These are phyloP conservation scores for Thielaviopsis punctulata DNA, from an alignment of 2,329 filamentous ascomycete genomes.

Conservation along the genomic window DNA sequence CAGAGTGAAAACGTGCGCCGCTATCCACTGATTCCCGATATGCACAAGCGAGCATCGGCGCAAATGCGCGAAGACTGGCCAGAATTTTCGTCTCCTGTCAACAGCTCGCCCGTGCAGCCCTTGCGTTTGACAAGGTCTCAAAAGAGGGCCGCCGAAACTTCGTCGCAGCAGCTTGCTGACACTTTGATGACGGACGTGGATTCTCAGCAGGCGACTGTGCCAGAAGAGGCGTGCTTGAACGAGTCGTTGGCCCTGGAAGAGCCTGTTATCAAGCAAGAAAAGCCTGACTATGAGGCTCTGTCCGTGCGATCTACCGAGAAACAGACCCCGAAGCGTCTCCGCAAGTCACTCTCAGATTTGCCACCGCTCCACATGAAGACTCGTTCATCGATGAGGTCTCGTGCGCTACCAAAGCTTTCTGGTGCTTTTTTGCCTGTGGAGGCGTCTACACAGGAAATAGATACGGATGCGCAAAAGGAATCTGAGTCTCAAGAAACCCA, in stretches of 20 bases:
- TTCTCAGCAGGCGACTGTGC: background rate
- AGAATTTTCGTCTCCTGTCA: slow-evolving; percentile 34
- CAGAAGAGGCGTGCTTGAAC: background rate
- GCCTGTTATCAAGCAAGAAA: background rate
- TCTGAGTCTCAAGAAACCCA: background rate
- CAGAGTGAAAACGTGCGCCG: slow-evolving; percentile 26
- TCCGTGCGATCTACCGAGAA: background rate
- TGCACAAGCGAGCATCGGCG: slow-evolving; percentile 26
- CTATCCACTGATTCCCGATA: slow-evolving; percentile 34
- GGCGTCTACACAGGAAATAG: background rate
- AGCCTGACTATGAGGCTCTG: background rate
- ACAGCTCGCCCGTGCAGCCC: slow-evolving; percentile 27
- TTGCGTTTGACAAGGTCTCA: slow-evolving; percentile 8
- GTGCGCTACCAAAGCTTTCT: background rate
- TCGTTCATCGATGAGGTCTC: slow-evolving; percentile 3
- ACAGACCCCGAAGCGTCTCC: background rate
- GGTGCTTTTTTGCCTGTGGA: slow-evolving; percentile 1
- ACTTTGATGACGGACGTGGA: slow-evolving; percentile 1
- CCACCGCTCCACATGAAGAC: slow-evolving; percentile 10
- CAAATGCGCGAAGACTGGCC: slow-evolving; percentile 27
- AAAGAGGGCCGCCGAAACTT: background rate
- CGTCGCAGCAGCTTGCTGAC: background rate
- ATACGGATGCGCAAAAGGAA: background rate
- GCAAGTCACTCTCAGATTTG: slow-evolving; percentile 1
- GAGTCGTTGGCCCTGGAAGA: slow-evolving; percentile 1